Percentiles rank a stretch among this genome's conserved stretches.
These are phyloP conservation scores for Rutstroemia sp. DNA, from an alignment of 2,329 filamentous ascomycete species.

Conservation along the genomic window DNA sequence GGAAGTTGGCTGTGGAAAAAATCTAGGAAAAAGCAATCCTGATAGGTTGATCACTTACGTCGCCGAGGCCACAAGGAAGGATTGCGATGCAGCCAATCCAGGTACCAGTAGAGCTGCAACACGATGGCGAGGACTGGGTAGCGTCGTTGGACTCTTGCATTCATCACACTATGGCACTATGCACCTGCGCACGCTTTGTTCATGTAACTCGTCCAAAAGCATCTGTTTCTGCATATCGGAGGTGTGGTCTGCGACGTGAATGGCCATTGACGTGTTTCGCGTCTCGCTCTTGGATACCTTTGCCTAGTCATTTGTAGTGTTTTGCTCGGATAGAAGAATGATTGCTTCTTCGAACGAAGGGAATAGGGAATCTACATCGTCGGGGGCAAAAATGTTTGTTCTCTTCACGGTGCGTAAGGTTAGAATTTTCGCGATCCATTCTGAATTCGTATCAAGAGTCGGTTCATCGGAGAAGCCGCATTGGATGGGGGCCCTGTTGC, in stretches of 20 bases:
- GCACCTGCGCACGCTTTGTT: neutral
- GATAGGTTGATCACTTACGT: slow-evolving; percentile 1
- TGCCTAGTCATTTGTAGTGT: neutral
- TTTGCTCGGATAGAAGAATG: neutral
- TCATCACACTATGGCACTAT: neutral
- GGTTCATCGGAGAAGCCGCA: slow-evolving; percentile 14
- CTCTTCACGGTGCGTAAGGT: neutral
- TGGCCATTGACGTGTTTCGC: slow-evolving; percentile 22
- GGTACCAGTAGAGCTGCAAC: neutral
- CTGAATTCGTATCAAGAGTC: slow-evolving; percentile 5
- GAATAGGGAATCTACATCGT: neutral
- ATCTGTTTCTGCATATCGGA: slow-evolving; percentile 14
- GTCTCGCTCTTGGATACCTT: slow-evolving; percentile 15
- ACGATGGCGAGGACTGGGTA: neutral
- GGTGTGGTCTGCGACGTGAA: slow-evolving; percentile 19
- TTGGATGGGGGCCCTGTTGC: neutral
- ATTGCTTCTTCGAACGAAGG: neutral
- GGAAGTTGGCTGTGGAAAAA: neutral
- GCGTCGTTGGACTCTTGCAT: slow-evolving; percentile 2
- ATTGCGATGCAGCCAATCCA: slow-evolving; percentile 7
- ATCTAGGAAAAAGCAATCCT: neutral
- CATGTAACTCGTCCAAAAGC: neutral
- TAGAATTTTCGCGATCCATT: slow-evolving; percentile 6
- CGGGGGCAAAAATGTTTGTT: neutral
- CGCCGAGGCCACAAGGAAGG: slow-evolving; percentile 1